Evolutionary conservation across 495 filamentous ascomycete species (phyloP).

Genomic region (Talaromyces thailandensis): DNA sequence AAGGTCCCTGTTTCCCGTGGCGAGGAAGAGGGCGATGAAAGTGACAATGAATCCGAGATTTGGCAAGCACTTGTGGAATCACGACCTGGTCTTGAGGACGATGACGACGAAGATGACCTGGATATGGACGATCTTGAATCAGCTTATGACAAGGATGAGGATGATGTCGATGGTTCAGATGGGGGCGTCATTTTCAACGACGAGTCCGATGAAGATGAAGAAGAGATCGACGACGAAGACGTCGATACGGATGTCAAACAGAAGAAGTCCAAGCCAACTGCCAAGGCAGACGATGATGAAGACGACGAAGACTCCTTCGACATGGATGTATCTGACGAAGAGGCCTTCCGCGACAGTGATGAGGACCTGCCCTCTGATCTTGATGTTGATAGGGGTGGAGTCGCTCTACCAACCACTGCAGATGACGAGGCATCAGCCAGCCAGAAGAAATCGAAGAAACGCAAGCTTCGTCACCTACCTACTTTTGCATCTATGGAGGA

Average conservation of each 20-base stretch:
- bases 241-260: constrained; percentile 19
- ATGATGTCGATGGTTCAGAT: constrained; percentile 39
- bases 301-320: constrained; percentile 37
- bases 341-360: constrained; percentile 44
- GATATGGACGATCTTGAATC: constrained; percentile 59
- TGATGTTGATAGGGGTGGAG: constrained; percentile 27
- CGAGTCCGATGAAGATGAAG: constrained; percentile 40
- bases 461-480: constrained; percentile 80
- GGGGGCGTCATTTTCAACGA: constrained; percentile 46
- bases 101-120: constrained; percentile 51
- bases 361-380: constrained; percentile 46
- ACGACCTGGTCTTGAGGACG: constrained; percentile 65
- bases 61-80: constrained; percentile 88
- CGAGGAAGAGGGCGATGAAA: constrained; percentile 16
- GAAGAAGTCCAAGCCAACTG: constrained; percentile 28
- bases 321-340: constrained; percentile 43
- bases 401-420: constrained; percentile 14
- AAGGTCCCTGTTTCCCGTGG: constrained; percentile 25
- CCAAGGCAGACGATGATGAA: constrained; percentile 34
- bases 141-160: constrained; percentile 37
- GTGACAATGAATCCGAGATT: constrained; percentile 59
- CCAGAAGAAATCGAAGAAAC: constrained; percentile 57
- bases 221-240: constrained; percentile 28
- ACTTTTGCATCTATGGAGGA: constrained; percentile 90
- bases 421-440: constrained; percentile 36